A percentile compares a stretch with the other conserved stretches of the same genome.
These are phyloP conservation scores for Eucalyptus rudis DNA, from an alignment of 345 rosid species.

Conservation along the genomic window DNA sequence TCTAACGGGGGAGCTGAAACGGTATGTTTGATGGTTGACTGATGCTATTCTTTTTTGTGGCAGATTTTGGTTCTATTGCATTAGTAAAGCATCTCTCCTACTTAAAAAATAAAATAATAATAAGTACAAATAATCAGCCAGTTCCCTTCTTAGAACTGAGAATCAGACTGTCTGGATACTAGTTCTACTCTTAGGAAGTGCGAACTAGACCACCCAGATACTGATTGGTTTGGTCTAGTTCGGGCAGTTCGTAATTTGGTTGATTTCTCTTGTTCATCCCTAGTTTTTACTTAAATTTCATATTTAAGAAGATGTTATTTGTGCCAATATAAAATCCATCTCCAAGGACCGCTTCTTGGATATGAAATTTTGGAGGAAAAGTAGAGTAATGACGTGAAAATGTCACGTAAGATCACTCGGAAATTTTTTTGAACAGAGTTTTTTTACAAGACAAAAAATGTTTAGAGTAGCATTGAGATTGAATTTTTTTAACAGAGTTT, in stretches of 20 bases:
- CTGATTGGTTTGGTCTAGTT: no score
- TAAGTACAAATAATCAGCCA: accelerated
- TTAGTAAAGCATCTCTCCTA: not conserved
- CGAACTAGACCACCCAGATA: no score
- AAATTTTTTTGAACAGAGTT: not conserved
- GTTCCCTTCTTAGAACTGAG: no score
- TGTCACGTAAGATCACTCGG: not conserved
- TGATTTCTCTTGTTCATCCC: no score
- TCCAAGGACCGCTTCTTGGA: not conserved
- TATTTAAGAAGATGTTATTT: not conserved
- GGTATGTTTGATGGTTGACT: not conserved
- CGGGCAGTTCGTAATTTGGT: accelerated
- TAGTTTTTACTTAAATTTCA: not conserved
- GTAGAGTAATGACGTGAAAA: not conserved
- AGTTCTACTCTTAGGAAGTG: no score
- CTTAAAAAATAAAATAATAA: not conserved
- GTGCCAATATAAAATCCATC: not conserved
- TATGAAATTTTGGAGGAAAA: not conserved
- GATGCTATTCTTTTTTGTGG: not conserved
- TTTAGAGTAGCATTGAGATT: not conserved
- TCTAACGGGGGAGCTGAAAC: constrained; percentile 10
- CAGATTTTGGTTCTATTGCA: not conserved
- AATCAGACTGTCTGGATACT: accelerated
- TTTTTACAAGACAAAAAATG: no score
- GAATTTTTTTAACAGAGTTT: no score